Base-by-base conservation (phyloP, 1,284 basidiomycete genomes). In the Coniferiporia weirii region DNA sequence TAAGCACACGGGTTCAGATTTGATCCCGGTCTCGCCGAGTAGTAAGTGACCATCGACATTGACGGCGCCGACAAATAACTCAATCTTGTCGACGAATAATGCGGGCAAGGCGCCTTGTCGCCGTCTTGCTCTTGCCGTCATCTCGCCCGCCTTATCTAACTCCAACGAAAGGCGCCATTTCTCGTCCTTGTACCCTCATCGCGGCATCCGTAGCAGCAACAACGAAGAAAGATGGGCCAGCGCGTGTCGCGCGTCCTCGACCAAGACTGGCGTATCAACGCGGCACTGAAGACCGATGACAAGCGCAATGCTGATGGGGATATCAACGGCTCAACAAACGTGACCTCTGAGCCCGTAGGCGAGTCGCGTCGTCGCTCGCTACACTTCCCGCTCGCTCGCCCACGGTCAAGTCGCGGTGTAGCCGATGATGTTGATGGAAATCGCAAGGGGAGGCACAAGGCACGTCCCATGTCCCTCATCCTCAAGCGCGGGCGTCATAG, bases 311-410 rank as follows among this genome's bases (percentile, higher is more conserved):
- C 27, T 27, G 27, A 27, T 27, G 27, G 27, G 5, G 27, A 27
- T 27, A 40, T 40, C 38, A 40, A 40, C 38, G 38, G 3, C 38
- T 27, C 27, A 27, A 15, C 9, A 15, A 15, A 15, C 38, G 15
- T 12, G 38, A 3, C 12, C 38, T 4, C 38, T 10, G 38, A 40
- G 38, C 12, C 38, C 12, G 8, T 15, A 10, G 38, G 12, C 12
- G 38, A 40, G 15, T 98, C 32, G 95, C 97, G 66, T 96, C 96
- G 67, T 98, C 96, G 62, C 96, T 96, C 34, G 96, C 98, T 49
- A 98, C 96, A 67, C 93, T 94, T 57, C 98, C 95, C 61, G 96
- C 87, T 72, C 98, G 93, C 13, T 93, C 95, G 63, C 95, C 80
- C 32, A 79, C 76, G 71, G 94, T 93, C 54, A 98, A 81, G 34